Evolutionary conservation across 2,329 filamentous ascomycete species (phyloP).

Genomic region (Alternaria solani): DNA sequence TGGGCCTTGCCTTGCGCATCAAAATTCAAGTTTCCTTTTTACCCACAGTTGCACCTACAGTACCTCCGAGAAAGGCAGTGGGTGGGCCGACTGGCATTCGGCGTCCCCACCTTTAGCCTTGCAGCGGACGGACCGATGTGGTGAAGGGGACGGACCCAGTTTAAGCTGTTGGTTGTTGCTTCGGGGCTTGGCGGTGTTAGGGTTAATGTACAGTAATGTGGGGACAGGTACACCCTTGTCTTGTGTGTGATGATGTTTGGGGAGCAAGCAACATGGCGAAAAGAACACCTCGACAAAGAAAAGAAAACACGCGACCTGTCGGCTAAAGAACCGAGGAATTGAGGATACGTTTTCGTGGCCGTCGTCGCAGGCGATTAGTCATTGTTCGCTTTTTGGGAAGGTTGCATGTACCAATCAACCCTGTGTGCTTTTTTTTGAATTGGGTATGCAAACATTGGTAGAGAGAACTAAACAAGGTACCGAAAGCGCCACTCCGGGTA

Average conservation of each 20-base stretch:
- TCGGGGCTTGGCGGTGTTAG: neutral
- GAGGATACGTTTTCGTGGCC: neutral
- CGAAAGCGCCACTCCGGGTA: neutral
- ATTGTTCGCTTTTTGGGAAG: neutral
- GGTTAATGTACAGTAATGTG: neutral
- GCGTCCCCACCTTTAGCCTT: conserved; percentile 1
- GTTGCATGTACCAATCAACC: neutral
- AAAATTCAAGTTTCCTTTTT: neutral
- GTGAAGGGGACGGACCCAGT: neutral
- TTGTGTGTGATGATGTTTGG: neutral
- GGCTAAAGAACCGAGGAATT: neutral
- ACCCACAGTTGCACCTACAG: neutral
- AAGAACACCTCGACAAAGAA: neutral
- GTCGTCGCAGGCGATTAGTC: neutral
- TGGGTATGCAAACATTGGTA: neutral
- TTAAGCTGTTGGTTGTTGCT: neutral
- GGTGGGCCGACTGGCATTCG: neutral
- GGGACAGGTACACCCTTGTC: conserved; percentile 3
- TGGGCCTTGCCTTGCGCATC: neutral
- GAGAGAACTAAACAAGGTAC: neutral
- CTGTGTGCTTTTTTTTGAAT: neutral
- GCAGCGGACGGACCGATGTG: conserved; percentile 2
- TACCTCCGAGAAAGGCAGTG: neutral
- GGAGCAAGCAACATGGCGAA: neutral
- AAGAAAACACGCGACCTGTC: neutral